Evolutionary conservation across 208 protist genomes (phyloP).

Genomic region (Crithidia sp.): DNA sequence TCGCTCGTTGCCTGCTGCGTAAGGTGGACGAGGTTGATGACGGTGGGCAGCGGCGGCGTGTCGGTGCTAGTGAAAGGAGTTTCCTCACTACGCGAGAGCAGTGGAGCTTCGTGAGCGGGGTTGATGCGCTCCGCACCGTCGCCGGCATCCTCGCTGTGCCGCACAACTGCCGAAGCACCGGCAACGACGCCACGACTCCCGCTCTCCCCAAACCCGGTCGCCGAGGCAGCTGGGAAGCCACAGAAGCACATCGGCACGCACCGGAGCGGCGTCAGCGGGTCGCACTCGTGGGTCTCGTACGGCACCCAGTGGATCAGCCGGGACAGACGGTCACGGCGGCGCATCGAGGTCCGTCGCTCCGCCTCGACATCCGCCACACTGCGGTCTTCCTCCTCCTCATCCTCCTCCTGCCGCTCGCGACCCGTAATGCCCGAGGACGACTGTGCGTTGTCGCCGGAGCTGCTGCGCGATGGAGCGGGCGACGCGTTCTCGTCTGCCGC

Average conservation of each 20-base stretch:
- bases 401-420: background rate
- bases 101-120: background rate
- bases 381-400: background rate
- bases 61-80: background rate
- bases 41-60: slow-evolving; percentile 18
- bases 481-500: background rate
- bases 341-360: slow-evolving; percentile 4
- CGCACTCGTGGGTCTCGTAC: slow-evolving; percentile 25
- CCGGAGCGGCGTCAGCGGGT: background rate
- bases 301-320: slow-evolving; percentile 22
- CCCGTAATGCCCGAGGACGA: background rate
- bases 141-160: too few species aligned
- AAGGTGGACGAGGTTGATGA: background rate
- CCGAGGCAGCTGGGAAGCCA: slow-evolving; percentile 1
- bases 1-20: background rate
- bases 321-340: slow-evolving; percentile 5
- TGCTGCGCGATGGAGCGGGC: background rate
- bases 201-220: too few species aligned
- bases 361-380: background rate
- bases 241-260: slow-evolving; percentile 16
- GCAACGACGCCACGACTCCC: background rate
- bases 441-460: slow-evolving; percentile 5
- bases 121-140: too few species aligned
- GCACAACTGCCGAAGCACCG: background rate
- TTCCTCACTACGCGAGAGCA: too few species aligned